phyloP scores from a whole-genome alignment of 2,329 filamentous ascomycete species.

The Cucurbitaria berberidis region DNA sequence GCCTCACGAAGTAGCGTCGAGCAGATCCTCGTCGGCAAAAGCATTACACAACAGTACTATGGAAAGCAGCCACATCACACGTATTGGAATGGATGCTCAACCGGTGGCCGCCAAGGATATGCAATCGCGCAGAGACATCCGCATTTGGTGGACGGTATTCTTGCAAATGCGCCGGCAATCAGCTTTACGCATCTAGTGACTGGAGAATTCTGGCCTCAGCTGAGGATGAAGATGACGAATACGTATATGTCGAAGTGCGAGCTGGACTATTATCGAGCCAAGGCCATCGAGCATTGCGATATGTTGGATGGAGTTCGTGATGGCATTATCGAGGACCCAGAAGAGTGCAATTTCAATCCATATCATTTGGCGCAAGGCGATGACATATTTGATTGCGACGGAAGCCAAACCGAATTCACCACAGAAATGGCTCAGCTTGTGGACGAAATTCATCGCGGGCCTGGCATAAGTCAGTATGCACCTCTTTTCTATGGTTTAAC shows the following conservation, averaged over 20 bases:
- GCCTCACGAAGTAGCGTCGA: slow-evolving; percentile 49
- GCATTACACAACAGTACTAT: slow-evolving; percentile 43
- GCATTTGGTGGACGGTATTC: slow-evolving; percentile 41
- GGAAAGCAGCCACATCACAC: slow-evolving; percentile 38
- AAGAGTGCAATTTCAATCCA: slow-evolving; percentile 30
- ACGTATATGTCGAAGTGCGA: slow-evolving; percentile 35
- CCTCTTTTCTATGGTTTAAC: slow-evolving; percentile 16
- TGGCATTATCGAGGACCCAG: slow-evolving; percentile 37
- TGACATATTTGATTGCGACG: slow-evolving; percentile 27
- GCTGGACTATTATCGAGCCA: slow-evolving; percentile 27
- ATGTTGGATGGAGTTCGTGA: slow-evolving; percentile 40
- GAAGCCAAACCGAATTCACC: slow-evolving; percentile 22
- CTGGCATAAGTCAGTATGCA: slow-evolving; percentile 13
- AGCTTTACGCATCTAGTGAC: slow-evolving; percentile 28
- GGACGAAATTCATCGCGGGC: slow-evolving; percentile 23
- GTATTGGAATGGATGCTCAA: slow-evolving; percentile 46
- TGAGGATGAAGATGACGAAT: slow-evolving; percentile 37
- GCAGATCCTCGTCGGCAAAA: slow-evolving; percentile 43
- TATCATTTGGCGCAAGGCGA: not conserved
- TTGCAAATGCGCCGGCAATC: slow-evolving; percentile 42
- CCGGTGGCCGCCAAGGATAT: slow-evolving; percentile 45
- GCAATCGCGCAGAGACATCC: slow-evolving; percentile 44
- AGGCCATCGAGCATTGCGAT: slow-evolving; percentile 36
- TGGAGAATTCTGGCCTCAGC: slow-evolving; percentile 32
- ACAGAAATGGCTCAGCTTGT: slow-evolving; percentile 29